Percentiles rank a stretch among this genome's conserved stretches.
These are phyloP conservation scores for Penicillium rolfsii DNA, from an alignment of 2,329 filamentous ascomycete genomes.

Conservation along the genomic window DNA sequence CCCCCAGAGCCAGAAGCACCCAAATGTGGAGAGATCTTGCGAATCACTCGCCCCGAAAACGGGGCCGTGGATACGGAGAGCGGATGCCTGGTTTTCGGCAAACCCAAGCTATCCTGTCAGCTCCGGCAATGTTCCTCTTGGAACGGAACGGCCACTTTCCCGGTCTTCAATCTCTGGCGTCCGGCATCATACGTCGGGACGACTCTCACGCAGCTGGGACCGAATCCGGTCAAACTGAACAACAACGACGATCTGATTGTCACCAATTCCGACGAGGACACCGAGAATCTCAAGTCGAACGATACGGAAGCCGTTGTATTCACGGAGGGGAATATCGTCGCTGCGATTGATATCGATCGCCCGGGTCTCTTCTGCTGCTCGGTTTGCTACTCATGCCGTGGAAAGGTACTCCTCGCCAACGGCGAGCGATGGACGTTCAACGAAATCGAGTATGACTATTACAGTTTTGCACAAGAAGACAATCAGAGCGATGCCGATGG, in stretches of 20 bases:
- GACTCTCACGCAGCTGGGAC: neutral
- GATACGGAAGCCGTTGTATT: neutral
- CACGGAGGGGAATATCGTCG: neutral
- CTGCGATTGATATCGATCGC: constrained; percentile 6
- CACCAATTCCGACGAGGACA: constrained; percentile 1
- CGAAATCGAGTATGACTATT: neutral
- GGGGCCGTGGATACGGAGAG: neutral
- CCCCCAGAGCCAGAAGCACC: neutral
- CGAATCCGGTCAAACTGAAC: constrained; percentile 3
- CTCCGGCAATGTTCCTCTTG: constrained; percentile 3
- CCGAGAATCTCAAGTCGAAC: neutral
- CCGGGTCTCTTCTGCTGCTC: constrained; percentile 1
- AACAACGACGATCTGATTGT: constrained; percentile 8
- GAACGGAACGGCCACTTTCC: neutral
- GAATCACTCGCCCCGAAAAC: neutral
- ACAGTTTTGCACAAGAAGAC: neutral
- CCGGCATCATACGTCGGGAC: constrained; percentile 5
- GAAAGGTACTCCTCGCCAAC: neutral
- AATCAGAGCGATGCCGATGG: neutral
- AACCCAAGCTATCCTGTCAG: constrained; percentile 7
- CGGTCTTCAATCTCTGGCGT: constrained; percentile 7
- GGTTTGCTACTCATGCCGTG: constrained; percentile 1
- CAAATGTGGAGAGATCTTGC: constrained; percentile 2
- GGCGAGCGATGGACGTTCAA: constrained; percentile 8
- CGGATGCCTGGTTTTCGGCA: neutral